Base-by-base conservation (phyloP, 2,329 filamentous ascomycete genomes). In the Zymoseptoria crescenta region DNA sequence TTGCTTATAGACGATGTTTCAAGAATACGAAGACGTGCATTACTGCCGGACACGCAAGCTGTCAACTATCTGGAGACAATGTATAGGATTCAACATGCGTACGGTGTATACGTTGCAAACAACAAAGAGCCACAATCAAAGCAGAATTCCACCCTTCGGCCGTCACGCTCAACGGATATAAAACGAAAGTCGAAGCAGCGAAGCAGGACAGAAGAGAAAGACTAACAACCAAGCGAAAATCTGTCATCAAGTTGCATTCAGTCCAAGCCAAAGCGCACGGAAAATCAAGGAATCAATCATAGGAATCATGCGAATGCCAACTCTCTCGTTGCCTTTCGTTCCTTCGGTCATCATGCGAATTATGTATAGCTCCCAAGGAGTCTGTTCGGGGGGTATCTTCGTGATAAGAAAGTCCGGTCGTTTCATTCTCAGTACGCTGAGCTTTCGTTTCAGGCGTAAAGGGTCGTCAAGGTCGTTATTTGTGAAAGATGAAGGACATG, bases 391-490 rank as follows among this genome's bases (percentile, higher is more conserved):
- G 35, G 35, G 35, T 16, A 45, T 45, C 35, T 45, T 45, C 35
- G 35, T 45, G 10, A 45, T 16, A 4, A 45, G 35, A n/a, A 45
- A n/a, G 16, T 45, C 35, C 10, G 35, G 35, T 45, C 35, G 35
- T 45, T 45, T 45, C 35, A 16, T 45, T 45, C 35, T n/a, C 35
- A n/a, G 35, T n/a, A n/a, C 13, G 10, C 35, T 45, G 35, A 16
- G 35, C 35, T 45, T 45, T 45, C 35, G 13, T 45, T 45, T 45
- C 35, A 45, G 35, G 35, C 56, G 51, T 57, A 45, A 57, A n/a
- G 51, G 49, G 56, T 57, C 56, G 56, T 57, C 45, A 54, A 54
- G 45, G 52, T 54, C 35, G 50, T 57, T 13, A 53, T 45, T 49
- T 28, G 24, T 55, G 28, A 48, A 21, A 54, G 29, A 41, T 13